Evolutionary conservation across 257 asterid species (phyloP).

Genomic region (Lavandula angustifolia): DNA sequence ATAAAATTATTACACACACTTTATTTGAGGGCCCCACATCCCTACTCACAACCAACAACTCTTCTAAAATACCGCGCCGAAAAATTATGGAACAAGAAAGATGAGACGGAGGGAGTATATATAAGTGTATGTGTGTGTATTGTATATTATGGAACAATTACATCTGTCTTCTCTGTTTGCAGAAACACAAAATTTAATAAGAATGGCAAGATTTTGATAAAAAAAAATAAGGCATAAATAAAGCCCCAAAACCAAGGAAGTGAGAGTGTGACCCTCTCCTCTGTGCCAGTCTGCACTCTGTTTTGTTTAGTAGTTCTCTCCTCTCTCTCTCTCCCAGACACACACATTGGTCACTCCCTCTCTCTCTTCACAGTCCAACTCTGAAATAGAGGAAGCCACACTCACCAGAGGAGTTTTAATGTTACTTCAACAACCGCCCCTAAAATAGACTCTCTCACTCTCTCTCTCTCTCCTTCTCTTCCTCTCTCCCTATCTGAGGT

Average conservation of each 20-base stretch:
- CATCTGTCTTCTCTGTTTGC: neutral
- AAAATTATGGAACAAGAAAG: too few species aligned
- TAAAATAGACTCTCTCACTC: slow-evolving; percentile 30
- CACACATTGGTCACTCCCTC: slow-evolving; percentile 32
- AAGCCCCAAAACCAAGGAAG: slow-evolving; percentile 48
- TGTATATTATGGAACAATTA: neutral
- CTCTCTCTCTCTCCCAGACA: slow-evolving; percentile 36
- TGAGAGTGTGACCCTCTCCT: slow-evolving; percentile 48
- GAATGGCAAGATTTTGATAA: slow-evolving; percentile 12
- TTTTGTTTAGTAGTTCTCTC: slow-evolving; percentile 34
- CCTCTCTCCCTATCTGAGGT: neutral
- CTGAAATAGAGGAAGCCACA: slow-evolving; percentile 63
- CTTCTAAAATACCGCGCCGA: too few species aligned
- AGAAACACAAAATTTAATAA: slow-evolving; percentile 23
- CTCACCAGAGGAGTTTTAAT: slow-evolving; percentile 48
- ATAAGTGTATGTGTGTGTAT: neutral
- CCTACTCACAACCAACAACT: too few species aligned
- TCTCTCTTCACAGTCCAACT: slow-evolving; percentile 42
- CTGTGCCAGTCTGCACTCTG: slow-evolving; percentile 47
- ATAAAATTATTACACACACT: too few species aligned
- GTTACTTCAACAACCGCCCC: slow-evolving; percentile 55
- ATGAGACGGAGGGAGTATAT: too few species aligned
- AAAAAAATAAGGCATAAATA: slow-evolving; percentile 39
- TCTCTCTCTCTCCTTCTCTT: slow-evolving; percentile 16
- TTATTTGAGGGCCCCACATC: too few species aligned